Conservation (phyloP, 2,329 filamentous ascomycete genomes). For the Eurotiales sp. region DNA sequence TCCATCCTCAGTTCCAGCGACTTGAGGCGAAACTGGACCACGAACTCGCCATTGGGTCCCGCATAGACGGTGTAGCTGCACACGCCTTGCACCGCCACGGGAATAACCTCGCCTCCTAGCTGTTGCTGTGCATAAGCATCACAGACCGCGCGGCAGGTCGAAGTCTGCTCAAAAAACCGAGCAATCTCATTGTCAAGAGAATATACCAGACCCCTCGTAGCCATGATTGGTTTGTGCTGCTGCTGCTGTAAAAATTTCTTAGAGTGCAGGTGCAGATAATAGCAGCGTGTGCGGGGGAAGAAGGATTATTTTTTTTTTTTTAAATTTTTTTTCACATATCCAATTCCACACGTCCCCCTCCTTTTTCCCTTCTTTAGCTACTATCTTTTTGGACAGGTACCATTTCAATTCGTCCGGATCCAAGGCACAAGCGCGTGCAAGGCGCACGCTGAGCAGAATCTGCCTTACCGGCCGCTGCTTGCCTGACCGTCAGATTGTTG, state of each 20-base stretch:
- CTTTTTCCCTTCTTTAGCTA: too few relatives aligned
- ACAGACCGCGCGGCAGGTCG: conserved; percentile 20
- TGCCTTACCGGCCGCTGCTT: background rate
- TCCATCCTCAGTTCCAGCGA: conserved; percentile 32
- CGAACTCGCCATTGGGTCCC: conserved; percentile 29
- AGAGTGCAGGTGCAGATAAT: too few relatives aligned
- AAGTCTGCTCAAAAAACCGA: conserved; percentile 20
- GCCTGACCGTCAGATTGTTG: background rate
- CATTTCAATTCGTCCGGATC: too few relatives aligned
- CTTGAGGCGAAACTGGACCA: conserved; percentile 39
- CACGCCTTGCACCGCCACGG: conserved; percentile 34
- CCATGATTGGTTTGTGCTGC: background rate
- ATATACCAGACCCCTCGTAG: conserved; percentile 14
- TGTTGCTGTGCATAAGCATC: conserved; percentile 25
- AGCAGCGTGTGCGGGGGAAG: too few relatives aligned
- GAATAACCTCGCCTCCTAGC: conserved; percentile 27
- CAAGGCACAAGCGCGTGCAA: background rate
- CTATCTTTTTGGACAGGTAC: too few relatives aligned
- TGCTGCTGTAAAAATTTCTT: too few relatives aligned
- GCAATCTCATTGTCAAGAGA: conserved; percentile 19
- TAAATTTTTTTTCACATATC: too few relatives aligned
- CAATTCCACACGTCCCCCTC: too few relatives aligned
- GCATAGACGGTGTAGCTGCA: conserved; percentile 42
- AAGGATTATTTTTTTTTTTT: too few relatives aligned
- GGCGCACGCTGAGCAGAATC: background rate